Conservation (phyloP, 2,329 filamentous ascomycete genomes). For the Plenodomus tracheiphilus region DNA sequence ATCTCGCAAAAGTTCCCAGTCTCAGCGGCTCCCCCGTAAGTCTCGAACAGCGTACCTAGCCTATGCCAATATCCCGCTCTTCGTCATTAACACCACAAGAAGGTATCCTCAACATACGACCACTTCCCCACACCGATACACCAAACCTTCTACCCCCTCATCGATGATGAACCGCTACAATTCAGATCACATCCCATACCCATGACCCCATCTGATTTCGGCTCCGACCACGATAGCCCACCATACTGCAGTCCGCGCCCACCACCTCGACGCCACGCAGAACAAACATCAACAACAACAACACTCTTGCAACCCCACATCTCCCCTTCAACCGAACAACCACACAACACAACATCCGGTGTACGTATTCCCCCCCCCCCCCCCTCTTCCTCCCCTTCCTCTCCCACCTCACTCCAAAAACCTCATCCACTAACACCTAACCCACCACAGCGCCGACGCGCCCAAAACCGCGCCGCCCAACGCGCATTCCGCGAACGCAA, state of each 20-base stretch:
- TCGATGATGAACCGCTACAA: slow-evolving; percentile 37
- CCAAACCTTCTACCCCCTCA: slow-evolving; percentile 39
- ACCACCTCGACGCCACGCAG: slow-evolving; percentile 27
- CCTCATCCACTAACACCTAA: too few relatives aligned
- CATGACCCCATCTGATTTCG: slow-evolving; percentile 46
- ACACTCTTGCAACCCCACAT: slow-evolving; percentile 20
- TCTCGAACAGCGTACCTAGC: slow-evolving; percentile 1
- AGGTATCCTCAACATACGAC: slow-evolving; percentile 45
- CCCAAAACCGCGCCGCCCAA: slow-evolving; percentile 65
- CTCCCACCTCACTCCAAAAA: too few relatives aligned
- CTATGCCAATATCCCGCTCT: too few relatives aligned
- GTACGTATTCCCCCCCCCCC: slow-evolving; percentile 24
- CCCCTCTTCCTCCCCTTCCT: too few relatives aligned
- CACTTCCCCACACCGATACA: slow-evolving; percentile 37
- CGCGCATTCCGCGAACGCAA: slow-evolving; percentile 65
- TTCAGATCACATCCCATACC: slow-evolving; percentile 42
- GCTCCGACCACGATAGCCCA: slow-evolving; percentile 45
- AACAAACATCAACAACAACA: too few relatives aligned
- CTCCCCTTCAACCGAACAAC: slow-evolving; percentile 31
- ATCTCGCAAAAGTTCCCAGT: slow-evolving; percentile 43
- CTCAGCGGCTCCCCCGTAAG: slow-evolving; percentile 45
- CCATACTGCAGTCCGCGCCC: slow-evolving; percentile 45
- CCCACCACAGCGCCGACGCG: slow-evolving; percentile 62
- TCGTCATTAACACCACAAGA: background rate
- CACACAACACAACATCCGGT: slow-evolving; percentile 46